Percentiles rank a stretch among this genome's conserved stretches.
Conservation (phyloP, 2,329 filamentous ascomycete species). For the Penicillium nordicum region DNA sequence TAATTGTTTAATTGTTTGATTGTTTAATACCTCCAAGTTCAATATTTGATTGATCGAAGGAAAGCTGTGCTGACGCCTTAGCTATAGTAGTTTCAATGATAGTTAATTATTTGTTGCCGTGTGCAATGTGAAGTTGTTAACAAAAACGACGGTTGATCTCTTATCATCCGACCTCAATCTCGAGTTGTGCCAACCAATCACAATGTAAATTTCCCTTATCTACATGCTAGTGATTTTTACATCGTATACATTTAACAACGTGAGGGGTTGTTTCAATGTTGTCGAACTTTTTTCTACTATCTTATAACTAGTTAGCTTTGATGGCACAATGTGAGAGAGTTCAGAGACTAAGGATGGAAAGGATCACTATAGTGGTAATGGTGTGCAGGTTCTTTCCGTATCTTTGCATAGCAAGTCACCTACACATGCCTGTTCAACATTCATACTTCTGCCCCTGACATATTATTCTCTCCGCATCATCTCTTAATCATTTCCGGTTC, state of each 20-base stretch:
- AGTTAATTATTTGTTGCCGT: background rate
- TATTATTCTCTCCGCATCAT: background rate
- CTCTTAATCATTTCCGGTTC: background rate
- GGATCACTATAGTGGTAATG: background rate
- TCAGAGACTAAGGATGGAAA: background rate
- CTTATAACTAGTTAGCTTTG: background rate
- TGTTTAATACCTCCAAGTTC: background rate
- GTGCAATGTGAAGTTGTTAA: background rate
- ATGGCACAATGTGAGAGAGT: background rate
- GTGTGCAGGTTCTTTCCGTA: background rate
- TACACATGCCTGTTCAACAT: background rate
- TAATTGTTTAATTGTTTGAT: background rate
- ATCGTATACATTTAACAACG: background rate
- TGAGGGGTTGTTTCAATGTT: background rate
- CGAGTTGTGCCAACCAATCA: conserved; percentile 14
- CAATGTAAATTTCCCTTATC: conserved; percentile 3
- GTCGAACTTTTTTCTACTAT: background rate
- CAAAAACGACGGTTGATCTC: background rate
- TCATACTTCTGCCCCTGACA: background rate
- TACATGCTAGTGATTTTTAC: background rate
- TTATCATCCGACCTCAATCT: conserved; percentile 10
- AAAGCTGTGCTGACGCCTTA: too few relatives aligned
- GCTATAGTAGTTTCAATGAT: background rate
- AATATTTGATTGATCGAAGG: background rate
- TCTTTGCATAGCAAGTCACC: background rate